A percentile compares a stretch with the other conserved stretches of the same genome.
These are phyloP conservation scores for Beauveria brongniartii DNA, from an alignment of 2,329 filamentous ascomycete genomes.

Conservation along the genomic window DNA sequence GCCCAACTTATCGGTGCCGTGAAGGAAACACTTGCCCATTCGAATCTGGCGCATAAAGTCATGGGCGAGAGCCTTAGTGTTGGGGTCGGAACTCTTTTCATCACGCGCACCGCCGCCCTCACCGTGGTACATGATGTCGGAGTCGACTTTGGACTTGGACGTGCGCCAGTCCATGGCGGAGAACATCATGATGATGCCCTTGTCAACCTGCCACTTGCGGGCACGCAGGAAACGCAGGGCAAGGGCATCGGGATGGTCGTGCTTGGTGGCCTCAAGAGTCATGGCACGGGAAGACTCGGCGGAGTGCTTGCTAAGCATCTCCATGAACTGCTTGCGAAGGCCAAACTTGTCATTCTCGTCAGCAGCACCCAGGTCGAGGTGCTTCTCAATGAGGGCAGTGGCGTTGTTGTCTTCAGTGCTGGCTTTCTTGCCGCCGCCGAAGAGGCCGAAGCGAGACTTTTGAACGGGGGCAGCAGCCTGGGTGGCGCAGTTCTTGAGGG, in stretches of 20 bases:
- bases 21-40: conserved; percentile 30
- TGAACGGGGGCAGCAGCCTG: conserved; percentile 41
- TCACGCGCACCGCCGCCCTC: conserved; percentile 23
- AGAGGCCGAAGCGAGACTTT: conserved; percentile 60
- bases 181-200: conserved; percentile 31
- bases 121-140: conserved; percentile 24
- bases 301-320: conserved; percentile 11
- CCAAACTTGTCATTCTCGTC: conserved; percentile 54
- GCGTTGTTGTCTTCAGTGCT: conserved; percentile 27
- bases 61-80: neutral
- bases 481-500: conserved; percentile 20
- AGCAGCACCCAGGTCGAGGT: conserved; percentile 22
- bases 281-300: conserved; percentile 18
- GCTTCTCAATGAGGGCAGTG: conserved; percentile 8
- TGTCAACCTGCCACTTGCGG: conserved; percentile 32
- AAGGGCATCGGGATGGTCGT: conserved; percentile 29
- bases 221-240: conserved; percentile 33
- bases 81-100: conserved; percentile 17
- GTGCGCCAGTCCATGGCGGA: conserved; percentile 30
- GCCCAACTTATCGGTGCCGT: conserved; percentile 26
- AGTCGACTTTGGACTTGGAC: conserved; percentile 23
- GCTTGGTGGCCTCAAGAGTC: conserved; percentile 18
- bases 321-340: conserved; percentile 28
- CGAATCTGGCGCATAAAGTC: conserved; percentile 29
- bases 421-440: conserved; percentile 40